Base-by-base conservation (phyloP, 1,139 yeast species). In the Petasospora rhodanensis region DNA sequence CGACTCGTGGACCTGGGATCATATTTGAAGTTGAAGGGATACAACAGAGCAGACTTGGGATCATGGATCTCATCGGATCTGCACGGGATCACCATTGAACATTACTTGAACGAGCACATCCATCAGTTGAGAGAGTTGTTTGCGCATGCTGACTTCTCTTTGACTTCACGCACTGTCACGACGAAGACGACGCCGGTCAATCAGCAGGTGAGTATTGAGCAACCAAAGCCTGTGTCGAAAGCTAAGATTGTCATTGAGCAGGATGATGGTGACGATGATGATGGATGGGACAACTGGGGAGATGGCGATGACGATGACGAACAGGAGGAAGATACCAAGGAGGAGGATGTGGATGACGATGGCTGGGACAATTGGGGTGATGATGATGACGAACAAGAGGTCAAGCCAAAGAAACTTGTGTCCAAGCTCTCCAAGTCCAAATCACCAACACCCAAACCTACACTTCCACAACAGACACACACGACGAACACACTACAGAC, bases 271-370 rank as follows among this genome's bases (percentile, higher is more conserved):
- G 28, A 31, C 7, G 42, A 31, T 4, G 43, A 40, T 18, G 49
- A 43, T 22, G 47, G 30, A 15, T 41, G 49, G 47, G 49, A 35
- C 22, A 42, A 41, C 10, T 46, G 53, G 49, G 46, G 37, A 27
- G 46, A 40, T 13, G 40, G 37, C 16, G 43, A 40, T 14, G 40
- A 38, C 7, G 40, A 31, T 12, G 30, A 31, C 4, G 31, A 27
- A 3, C 22, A 28, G 4, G 32, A 35, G 6, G 22, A 26, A 20
- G 21, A 15, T 21, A 32, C 24, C 12, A 26, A 26, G 14, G 29
- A 32, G 10, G 36, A 33, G 17, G 30, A 24, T 15, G 28, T 23
- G 13, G 26, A 25, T 4, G 22, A 27, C 1, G 26, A 32, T 13
- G 41, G 33, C 7, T 30, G 30, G 27, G 41, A 35, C 12, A 35